Evolutionary conservation across 345 rosid species (phyloP).

Genomic region (Eucalyptus polyanthemos): DNA sequence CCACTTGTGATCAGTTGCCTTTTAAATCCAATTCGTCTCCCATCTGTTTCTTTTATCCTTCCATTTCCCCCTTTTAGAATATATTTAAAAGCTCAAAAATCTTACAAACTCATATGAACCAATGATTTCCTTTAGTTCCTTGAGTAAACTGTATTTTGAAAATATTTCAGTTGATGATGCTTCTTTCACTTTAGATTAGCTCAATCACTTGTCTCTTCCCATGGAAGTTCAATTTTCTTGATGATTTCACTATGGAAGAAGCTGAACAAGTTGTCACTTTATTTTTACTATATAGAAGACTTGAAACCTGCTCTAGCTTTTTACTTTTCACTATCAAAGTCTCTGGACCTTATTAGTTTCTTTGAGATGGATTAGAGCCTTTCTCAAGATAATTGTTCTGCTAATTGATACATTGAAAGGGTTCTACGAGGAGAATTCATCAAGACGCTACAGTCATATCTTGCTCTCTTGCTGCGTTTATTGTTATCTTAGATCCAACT

Average conservation of each 20-base stretch:
- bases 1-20: neutral
- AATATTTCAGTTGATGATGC: neutral
- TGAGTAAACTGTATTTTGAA: neutral
- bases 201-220: neutral
- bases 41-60: neutral
- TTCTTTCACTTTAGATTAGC: neutral
- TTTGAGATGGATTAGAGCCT: neutral
- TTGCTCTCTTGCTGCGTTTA: neutral
- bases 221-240: neutral
- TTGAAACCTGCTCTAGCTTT: neutral
- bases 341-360: neutral
- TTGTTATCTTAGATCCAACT: neutral
- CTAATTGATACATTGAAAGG: neutral
- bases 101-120: neutral
- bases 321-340: neutral
- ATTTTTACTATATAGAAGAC: neutral
- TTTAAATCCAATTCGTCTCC: neutral
- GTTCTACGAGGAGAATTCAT: neutral
- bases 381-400: neutral
- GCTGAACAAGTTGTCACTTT: neutral
- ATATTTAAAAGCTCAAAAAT: neutral
- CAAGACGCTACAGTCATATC: neutral
- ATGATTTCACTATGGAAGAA: neutral
- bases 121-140: neutral
- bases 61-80: neutral